These are phyloP conservation scores for Hypoxylon crocopeplum DNA, from an alignment of 495 filamentous ascomycete genomes.

Conservation along the genomic window DNA sequence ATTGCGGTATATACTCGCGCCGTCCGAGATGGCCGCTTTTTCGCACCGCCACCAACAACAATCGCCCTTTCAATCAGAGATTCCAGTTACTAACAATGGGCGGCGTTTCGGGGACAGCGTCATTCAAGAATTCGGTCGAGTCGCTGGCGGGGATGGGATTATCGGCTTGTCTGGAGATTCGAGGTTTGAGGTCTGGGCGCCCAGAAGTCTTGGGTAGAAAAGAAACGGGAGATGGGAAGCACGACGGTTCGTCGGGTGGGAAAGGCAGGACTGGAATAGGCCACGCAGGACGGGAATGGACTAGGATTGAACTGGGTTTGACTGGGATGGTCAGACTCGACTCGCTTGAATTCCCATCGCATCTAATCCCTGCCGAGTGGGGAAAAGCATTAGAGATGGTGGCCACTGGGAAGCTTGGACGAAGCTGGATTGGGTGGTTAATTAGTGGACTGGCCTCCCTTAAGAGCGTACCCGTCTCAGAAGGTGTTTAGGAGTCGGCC, in stretches of 20 bases:
- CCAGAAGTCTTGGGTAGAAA: slow-evolving; percentile 39
- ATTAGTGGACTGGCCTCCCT: slow-evolving; percentile 27
- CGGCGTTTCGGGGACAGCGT: background rate
- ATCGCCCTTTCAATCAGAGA: slow-evolving; percentile 7
- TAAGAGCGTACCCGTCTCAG: slow-evolving; percentile 26
- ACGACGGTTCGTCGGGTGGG: slow-evolving; percentile 30
- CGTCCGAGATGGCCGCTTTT: slow-evolving; percentile 5
- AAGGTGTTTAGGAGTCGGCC: slow-evolving; percentile 28
- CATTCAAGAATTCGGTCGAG: background rate
- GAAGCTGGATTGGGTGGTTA: too few relatives aligned
- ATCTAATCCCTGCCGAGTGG: slow-evolving; percentile 25
- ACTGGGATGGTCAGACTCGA: background rate
- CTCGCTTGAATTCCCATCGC: slow-evolving; percentile 15
- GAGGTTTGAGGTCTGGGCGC: slow-evolving; percentile 40
- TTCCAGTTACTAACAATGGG: background rate
- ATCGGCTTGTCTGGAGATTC: slow-evolving; percentile 22
- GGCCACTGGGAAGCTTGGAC: too few relatives aligned
- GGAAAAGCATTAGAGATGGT: slow-evolving; percentile 15
- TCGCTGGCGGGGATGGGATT: slow-evolving; percentile 20
- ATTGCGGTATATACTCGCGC: slow-evolving; percentile 16
- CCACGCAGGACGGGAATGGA: background rate
- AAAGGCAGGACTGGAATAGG: slow-evolving; percentile 1
- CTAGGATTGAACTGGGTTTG: background rate
- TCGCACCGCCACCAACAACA: slow-evolving; percentile 6
- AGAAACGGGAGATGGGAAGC: slow-evolving; percentile 37